phyloP scores from a whole-genome alignment of 2,329 filamentous ascomycete genomes.

The Periconia macrospinosa region DNA sequence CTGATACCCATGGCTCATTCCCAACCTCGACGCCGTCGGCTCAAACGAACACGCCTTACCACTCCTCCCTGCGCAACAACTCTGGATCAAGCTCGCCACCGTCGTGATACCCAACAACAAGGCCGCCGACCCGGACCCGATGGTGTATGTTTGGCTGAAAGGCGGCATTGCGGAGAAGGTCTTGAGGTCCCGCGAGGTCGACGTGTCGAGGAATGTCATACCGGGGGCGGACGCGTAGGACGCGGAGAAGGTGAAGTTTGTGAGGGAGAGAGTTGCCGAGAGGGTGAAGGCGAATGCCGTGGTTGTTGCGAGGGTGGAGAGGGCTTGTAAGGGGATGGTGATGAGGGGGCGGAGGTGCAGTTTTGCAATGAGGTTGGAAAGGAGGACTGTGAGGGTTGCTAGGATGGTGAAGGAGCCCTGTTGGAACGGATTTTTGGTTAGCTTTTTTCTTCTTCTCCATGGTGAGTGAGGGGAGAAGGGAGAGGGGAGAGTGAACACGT shows the following conservation, averaged over 20 bases:
- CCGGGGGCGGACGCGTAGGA: background rate
- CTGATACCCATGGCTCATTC: conserved; percentile 28
- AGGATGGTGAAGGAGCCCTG: conserved; percentile 26
- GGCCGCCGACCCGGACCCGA: conserved; percentile 18
- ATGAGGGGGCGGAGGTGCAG: conserved; percentile 19
- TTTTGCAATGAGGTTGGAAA: conserved; percentile 15
- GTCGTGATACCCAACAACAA: conserved; percentile 19
- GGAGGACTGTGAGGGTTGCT: conserved; percentile 14
- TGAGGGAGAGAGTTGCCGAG: conserved; percentile 14
- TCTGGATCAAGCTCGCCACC: conserved; percentile 16
- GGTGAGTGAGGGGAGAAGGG: conserved; percentile 5
- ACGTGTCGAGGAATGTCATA: conserved; percentile 13
- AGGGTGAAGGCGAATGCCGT: conserved; percentile 25
- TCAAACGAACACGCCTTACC: conserved; percentile 32
- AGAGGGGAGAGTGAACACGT: conserved; percentile 11
- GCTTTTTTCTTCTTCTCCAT: too few relatives aligned
- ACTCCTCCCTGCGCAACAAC: conserved; percentile 14
- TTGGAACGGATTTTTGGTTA: too few relatives aligned
- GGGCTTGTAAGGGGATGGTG: conserved; percentile 23
- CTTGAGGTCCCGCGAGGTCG: conserved; percentile 17
- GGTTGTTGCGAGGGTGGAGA: conserved; percentile 26
- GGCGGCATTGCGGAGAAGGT: conserved; percentile 23
- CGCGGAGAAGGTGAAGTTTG: conserved; percentile 7
- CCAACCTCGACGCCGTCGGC: conserved; percentile 32
- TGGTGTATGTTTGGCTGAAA: conserved; percentile 22